These are phyloP conservation scores for Ceratocystis ficicola DNA, from an alignment of 2,329 filamentous ascomycete species.

Conservation along the genomic window DNA sequence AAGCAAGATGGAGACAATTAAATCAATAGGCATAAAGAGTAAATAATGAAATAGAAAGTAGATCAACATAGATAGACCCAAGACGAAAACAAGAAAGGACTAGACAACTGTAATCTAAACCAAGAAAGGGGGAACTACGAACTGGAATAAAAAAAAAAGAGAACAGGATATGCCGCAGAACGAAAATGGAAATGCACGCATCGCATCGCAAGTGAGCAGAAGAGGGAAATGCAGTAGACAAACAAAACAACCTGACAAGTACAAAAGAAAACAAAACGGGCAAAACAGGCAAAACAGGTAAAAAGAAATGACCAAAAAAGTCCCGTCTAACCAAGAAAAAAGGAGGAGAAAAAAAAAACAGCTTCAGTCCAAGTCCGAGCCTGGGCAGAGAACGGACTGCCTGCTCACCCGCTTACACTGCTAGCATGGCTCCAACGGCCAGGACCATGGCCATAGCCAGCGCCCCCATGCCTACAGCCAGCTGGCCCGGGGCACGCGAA, in stretches of 20 bases:
- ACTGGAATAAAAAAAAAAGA: background rate
- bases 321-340: background rate
- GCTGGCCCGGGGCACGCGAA: background rate
- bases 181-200: background rate
- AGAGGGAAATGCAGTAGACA: background rate
- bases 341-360: background rate
- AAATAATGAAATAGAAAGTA: no score
- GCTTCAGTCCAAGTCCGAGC: background rate
- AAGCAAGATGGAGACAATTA: background rate
- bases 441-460: background rate
- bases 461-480: background rate
- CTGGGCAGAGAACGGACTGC: background rate
- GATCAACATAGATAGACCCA: background rate
- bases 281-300: background rate
- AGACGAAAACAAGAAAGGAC: background rate
- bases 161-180: slow-evolving; percentile 3
- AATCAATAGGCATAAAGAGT: background rate
- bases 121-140: background rate
- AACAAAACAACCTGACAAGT: background rate
- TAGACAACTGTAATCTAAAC: background rate
- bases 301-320: background rate
- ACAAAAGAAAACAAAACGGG: background rate
- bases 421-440: background rate
- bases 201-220: slow-evolving; percentile 1
- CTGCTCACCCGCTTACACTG: background rate